phyloP scores from a whole-genome alignment of 2,329 filamentous ascomycete species.

The Plenodomus biglobosus region DNA sequence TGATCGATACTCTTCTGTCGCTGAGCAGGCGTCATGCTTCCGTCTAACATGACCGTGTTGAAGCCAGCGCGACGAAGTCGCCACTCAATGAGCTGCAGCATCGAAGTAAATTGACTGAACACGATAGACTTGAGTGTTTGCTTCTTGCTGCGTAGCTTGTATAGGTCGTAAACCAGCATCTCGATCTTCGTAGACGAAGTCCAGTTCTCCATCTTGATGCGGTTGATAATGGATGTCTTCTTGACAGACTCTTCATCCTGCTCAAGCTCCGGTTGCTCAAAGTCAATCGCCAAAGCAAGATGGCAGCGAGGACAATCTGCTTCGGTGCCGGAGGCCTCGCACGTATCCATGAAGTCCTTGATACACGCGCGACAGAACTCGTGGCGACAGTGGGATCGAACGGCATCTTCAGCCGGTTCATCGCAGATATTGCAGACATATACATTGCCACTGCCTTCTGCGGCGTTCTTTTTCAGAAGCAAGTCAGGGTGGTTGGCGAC shows the following conservation, averaged over 20 bases:
- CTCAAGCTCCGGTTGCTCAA: slow-evolving; percentile 93
- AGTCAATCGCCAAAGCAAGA: slow-evolving; percentile 83
- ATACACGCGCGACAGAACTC: slow-evolving; percentile 86
- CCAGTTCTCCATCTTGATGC: slow-evolving; percentile 99
- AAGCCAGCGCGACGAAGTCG: slow-evolving; percentile 94
- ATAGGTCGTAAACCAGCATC: slow-evolving; percentile 89
- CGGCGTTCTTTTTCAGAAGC: slow-evolving; percentile 78
- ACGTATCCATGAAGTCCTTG: slow-evolving; percentile 76
- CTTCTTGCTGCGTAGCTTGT: slow-evolving; percentile 87
- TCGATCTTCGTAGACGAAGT: slow-evolving; percentile 98
- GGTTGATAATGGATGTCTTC: slow-evolving; percentile 97
- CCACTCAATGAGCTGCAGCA: slow-evolving; percentile 97
- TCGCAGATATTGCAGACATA: slow-evolving; percentile 94
- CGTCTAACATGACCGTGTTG: slow-evolving; percentile 96
- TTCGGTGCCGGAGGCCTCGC: slow-evolving; percentile 61
- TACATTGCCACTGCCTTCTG: slow-evolving; percentile 83
- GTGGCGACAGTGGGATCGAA: slow-evolving; percentile 88
- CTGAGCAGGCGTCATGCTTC: slow-evolving; percentile 93
- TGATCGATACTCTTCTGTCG: slow-evolving; percentile 92
- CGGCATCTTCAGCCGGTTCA: slow-evolving; percentile 91
- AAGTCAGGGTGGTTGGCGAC: slow-evolving; percentile 95
- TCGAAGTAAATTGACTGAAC: slow-evolving; percentile 95
- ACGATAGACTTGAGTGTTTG: slow-evolving; percentile 95
- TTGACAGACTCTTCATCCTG: slow-evolving; percentile 85
- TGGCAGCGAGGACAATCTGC: slow-evolving; percentile 88